Evolutionary conservation across 371 early-diverging fungal species (phyloP), one percentile per base, ranked within the genome.

Genomic region (Chytridium lagenaria): DNA sequence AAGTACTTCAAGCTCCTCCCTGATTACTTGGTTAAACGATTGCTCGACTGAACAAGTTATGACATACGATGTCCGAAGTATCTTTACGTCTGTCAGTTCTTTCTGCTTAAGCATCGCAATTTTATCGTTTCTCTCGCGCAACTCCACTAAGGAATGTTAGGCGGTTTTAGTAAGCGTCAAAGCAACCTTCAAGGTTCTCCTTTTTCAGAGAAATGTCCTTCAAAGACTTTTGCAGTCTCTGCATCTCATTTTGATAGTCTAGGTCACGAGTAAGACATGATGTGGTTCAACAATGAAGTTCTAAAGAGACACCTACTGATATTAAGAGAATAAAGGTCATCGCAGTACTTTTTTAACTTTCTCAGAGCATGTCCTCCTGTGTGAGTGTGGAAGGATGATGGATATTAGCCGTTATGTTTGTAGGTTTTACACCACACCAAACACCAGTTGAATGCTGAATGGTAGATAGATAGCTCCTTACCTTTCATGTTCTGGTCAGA

Each of bases 291-390:
- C n/a, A n/a, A n/a, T n/a, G n/a, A n/a, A n/a, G n/a, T n/a, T n/a
- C n/a, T n/a, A n/a, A n/a, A n/a, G n/a, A n/a, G 7, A 31, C 19
- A 28, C 73, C 1, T 5, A 76, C 80, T 39, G 31, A 68, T 51
- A 70, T 84, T 81, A 15, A 70, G 34, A 26, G 70, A 44, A 49
- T 71, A 78, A 2, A 83, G 66, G 44, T 82, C 71, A 23, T 85
- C 85, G 68, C 79, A 81, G 51, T 82, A 80, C 31, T 68, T 59
- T 76, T 85, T 83, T 33, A 85, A 65, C 49, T 77, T 78, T n/a
- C 81, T 66, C 22, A 85, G 61, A 22, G 83, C 82, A 76, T 79
- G 77, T 19, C 82, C 84, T 15, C 84, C 84, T 82, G 33, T 28
- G 19, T 44, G 7, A 44, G 39, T 1, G 71, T 15, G n/a, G 3